A percentile compares a stretch with the other conserved stretches of the same genome.
These are phyloP conservation scores for Filobasidium uniguttulatum DNA, from an alignment of 1,284 basidiomycete species.

Conservation along the genomic window DNA sequence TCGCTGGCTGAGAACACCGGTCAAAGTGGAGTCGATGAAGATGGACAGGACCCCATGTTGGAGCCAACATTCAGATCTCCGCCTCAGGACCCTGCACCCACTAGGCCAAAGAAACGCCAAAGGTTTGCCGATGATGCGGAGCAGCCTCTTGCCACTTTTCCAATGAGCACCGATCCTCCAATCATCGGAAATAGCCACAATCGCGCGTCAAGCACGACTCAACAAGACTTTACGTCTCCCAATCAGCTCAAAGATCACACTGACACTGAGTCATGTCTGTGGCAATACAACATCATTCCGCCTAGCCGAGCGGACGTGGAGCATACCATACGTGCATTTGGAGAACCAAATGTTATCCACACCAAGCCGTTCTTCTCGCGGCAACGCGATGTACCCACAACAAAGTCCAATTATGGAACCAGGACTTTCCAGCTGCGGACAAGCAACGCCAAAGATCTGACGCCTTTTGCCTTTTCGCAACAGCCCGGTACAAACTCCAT, in stretches of 20 bases:
- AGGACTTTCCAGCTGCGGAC: slow-evolving; percentile 54
- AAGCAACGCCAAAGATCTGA: slow-evolving; percentile 31
- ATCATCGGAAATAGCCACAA: too few relatives aligned
- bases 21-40: neutral
- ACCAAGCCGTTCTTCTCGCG: slow-evolving; percentile 65
- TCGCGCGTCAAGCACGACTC: too few relatives aligned
- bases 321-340: neutral
- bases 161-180: too few relatives aligned
- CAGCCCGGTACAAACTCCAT: too few relatives aligned
- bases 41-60: slow-evolving; percentile 1
- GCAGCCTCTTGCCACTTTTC: neutral
- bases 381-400: slow-evolving; percentile 52
- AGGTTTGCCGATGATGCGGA: neutral
- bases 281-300: too few relatives aligned
- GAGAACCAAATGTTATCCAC: slow-evolving; percentile 52
- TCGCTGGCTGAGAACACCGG: neutral
- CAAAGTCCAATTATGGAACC: slow-evolving; percentile 48
- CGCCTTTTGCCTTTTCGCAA: slow-evolving; percentile 22
- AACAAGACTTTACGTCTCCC: too few relatives aligned
- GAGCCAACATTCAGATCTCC: slow-evolving; percentile 3
- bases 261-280: too few relatives aligned
- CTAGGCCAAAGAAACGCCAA: neutral
- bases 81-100: neutral
- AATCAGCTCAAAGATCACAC: too few relatives aligned
- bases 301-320: neutral